Percentiles rank a stretch among this genome's conserved stretches.
phyloP scores from a whole-genome alignment of 352 stramenopile species.

The Phytophthora kernoviae region DNA sequence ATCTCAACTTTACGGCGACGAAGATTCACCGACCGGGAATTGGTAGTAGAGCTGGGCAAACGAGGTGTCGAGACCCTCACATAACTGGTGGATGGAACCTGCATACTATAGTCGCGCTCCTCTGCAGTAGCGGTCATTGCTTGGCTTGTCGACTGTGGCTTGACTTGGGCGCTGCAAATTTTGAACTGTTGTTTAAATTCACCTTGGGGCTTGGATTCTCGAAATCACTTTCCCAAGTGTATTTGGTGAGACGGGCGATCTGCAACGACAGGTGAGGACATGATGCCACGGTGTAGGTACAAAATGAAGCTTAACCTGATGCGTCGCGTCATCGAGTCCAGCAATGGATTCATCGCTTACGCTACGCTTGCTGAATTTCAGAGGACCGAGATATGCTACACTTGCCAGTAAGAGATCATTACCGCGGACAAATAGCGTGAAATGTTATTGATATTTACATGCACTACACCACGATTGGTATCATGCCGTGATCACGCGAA shows the following conservation, averaged over 20 bases:
- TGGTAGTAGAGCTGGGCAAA: constrained; percentile 11
- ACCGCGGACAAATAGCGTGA: not conserved
- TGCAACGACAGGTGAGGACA: too few species aligned
- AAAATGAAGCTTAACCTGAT: too few species aligned
- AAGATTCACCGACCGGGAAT: constrained; percentile 15
- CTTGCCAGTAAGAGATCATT: too few species aligned
- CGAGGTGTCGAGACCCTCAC: constrained; percentile 13
- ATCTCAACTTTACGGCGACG: constrained; percentile 55
- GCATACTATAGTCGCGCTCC: constrained; percentile 5
- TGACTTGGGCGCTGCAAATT: constrained; percentile 9
- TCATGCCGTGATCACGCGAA: constrained; percentile 83
- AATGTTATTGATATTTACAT: constrained; percentile 1
- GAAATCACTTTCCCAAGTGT: too few species aligned
- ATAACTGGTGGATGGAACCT: constrained; percentile 21
- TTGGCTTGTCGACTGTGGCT: not conserved
- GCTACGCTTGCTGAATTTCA: not conserved
- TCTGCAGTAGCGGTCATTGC: constrained; percentile 12
- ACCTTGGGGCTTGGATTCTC: too few species aligned
- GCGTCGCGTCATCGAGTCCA: too few species aligned
- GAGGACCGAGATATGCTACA: too few species aligned
- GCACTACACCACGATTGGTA: not conserved
- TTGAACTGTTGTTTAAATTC: constrained; percentile 17
- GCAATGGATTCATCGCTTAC: too few species aligned
- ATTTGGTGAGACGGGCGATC: too few species aligned
- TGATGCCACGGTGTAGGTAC: too few species aligned